phyloP scores from a whole-genome alignment of 306 rosid genomes.

The Quercus gilva region DNA sequence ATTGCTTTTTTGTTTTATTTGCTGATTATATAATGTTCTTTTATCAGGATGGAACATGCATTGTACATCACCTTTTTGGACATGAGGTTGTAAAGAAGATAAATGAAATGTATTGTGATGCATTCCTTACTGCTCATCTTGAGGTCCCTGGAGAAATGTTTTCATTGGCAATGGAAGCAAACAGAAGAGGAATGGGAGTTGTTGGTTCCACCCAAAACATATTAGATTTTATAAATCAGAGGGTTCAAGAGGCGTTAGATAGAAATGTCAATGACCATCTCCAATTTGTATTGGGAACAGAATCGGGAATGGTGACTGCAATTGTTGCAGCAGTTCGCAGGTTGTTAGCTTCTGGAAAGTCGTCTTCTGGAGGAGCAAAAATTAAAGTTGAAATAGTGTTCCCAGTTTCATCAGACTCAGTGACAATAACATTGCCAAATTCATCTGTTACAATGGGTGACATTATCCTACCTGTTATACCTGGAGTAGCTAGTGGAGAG shows the following conservation, averaged over 20 bases:
- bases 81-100: slow-evolving; percentile 90
- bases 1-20: slow-evolving; percentile 5
- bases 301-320: slow-evolving; percentile 95
- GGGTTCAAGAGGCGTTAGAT: slow-evolving; percentile 82
- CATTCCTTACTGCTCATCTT: slow-evolving; percentile 94
- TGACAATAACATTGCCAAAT: slow-evolving; percentile 61
- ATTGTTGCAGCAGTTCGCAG: slow-evolving; percentile 76
- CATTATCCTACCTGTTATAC: slow-evolving; percentile 60
- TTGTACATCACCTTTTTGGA: slow-evolving; percentile 91
- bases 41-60: slow-evolving; percentile 85
- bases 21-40: slow-evolving; percentile 26
- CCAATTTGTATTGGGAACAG: slow-evolving; percentile 92
- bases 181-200: slow-evolving; percentile 95
- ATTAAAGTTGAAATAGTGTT: slow-evolving; percentile 83
- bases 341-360: slow-evolving; percentile 52
- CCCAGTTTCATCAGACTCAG: slow-evolving; percentile 92
- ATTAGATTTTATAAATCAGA: slow-evolving; percentile 79
- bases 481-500: slow-evolving; percentile 90
- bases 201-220: slow-evolving; percentile 94
- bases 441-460: slow-evolving; percentile 44
- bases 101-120: slow-evolving; percentile 90
- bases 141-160: slow-evolving; percentile 99
- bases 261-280: slow-evolving; percentile 80
- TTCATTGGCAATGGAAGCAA: slow-evolving; percentile 97
- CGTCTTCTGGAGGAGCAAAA: slow-evolving; percentile 46